Conservation (phyloP, 2,329 filamentous ascomycete species). For the Fusarium sp. region DNA sequence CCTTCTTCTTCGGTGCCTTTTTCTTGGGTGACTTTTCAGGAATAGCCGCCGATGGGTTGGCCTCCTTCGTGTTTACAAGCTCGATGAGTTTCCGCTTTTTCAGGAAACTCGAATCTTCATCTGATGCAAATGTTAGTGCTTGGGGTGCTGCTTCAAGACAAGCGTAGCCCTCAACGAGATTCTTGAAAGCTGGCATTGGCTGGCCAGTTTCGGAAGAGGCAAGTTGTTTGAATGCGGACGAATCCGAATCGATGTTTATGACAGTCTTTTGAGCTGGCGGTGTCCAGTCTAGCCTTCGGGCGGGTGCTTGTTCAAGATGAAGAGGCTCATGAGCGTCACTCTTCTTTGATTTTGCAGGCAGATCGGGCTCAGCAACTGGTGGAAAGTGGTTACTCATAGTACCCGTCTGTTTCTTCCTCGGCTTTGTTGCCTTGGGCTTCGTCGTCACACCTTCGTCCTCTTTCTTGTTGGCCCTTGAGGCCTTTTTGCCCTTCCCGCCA, state of each 20-base stretch:
- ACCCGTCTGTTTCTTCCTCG: constrained; percentile 40
- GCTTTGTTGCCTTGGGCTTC: constrained; percentile 38
- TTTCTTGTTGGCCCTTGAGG: constrained; percentile 20
- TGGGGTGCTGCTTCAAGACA: constrained; percentile 44
- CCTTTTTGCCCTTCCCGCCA: background rate
- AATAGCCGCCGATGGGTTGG: constrained; percentile 32
- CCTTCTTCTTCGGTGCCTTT: constrained; percentile 74
- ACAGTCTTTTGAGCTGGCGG: constrained; percentile 63
- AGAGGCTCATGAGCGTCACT: constrained; percentile 49
- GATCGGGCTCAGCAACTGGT: constrained; percentile 27
- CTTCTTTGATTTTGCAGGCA: constrained; percentile 22
- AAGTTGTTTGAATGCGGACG: constrained; percentile 40
- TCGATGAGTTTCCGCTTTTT: constrained; percentile 70
- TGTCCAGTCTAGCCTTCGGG: constrained; percentile 75
- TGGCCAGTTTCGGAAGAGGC: constrained; percentile 17
- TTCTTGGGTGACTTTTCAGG: constrained; percentile 55
- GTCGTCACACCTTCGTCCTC: constrained; percentile 53
- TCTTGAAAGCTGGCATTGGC: constrained; percentile 55
- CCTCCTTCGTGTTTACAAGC: constrained; percentile 54
- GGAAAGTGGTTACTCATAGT: constrained; percentile 52
- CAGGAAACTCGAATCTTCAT: constrained; percentile 51
- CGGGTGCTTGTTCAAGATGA: constrained; percentile 62
- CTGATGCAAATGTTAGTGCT: constrained; percentile 24
- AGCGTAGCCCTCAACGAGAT: constrained; percentile 57
- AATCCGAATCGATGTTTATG: constrained; percentile 46